Evolutionary conservation across 2,329 filamentous ascomycete species (phyloP), one percentile per base, ranked within the genome.

Genomic region (Didymella arachidicola): DNA sequence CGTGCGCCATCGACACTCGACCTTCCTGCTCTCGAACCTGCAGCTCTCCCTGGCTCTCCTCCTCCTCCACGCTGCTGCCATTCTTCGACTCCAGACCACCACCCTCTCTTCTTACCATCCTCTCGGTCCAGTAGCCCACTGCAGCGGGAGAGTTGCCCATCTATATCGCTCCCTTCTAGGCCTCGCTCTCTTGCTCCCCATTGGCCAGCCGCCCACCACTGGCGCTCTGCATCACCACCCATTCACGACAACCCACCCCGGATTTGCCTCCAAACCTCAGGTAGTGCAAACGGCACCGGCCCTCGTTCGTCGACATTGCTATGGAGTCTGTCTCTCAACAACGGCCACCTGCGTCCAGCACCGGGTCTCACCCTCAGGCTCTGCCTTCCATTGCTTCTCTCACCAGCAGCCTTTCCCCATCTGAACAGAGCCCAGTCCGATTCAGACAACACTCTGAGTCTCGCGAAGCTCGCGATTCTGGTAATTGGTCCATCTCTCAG

Each of bases 401-500:
- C 48, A 78, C 75, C n/a, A 71, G 67, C 63, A 68, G 54, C 43
- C 67, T 77, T 5, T 59, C 74, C 22, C 62, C 72, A 8, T 45
- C 71, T 18, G 75, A 77, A 51, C 72, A 74, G 57, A 72, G 69
- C 52, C 72, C 74, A 19, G 63, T 69, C 38, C 73, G 66, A 43
- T 67, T 68, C 42, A 68, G 70, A 53, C 76, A 77, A 48, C 69
- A 70, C 7, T 68, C 73, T 4, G 73, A 77, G 59, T 80, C 83
- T 69, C 80, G 84, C 30, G 74, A 77, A 57, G 81, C 83, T 66
- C 82, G 84, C 59, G 84, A 86, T 70, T 86, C 84, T 22, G 84
- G 84, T 60, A 85, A 82, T 70, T 86, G 84, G 84, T 85, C 84
- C 52, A 83, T 85, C 67, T 82, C 84, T 59, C 84, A 84, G 66